Evolutionary conservation across 192 early-diverging fungal genomes (phyloP).

Genomic region (Coemansia sp.): DNA sequence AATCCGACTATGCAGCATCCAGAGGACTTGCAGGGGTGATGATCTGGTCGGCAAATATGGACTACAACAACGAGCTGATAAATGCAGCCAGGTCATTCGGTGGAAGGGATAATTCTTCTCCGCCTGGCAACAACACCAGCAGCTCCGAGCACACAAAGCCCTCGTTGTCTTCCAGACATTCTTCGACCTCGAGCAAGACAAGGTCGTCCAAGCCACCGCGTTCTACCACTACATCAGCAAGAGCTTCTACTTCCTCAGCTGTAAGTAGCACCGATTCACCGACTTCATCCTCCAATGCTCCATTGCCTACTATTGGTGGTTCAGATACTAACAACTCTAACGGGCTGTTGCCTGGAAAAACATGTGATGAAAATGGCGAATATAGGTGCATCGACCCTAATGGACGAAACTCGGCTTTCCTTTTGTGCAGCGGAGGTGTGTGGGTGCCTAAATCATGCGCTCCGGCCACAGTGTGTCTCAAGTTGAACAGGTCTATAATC

Average conservation of each 20-base stretch:
- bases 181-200: slow-evolving; percentile 1
- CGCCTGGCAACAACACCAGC: not conserved
- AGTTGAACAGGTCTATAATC: slow-evolving; percentile 11
- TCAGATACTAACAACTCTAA: not conserved
- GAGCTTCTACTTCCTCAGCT: not conserved
- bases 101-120: not conserved
- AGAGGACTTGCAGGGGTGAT: slow-evolving; percentile 63
- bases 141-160: not conserved
- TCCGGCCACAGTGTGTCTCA: slow-evolving; percentile 25
- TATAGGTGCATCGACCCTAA: slow-evolving; percentile 29
- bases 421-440: slow-evolving; percentile 20
- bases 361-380: slow-evolving; percentile 12
- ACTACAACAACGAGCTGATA: slow-evolving; percentile 61
- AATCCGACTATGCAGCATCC: slow-evolving; percentile 61
- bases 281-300: not conserved
- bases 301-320: not conserved
- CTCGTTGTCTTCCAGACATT: not conserved
- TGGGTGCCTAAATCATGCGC: slow-evolving; percentile 22
- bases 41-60: slow-evolving; percentile 57
- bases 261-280: not conserved
- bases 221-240: not conserved
- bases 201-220: not conserved
- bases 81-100: slow-evolving; percentile 30
- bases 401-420: slow-evolving; percentile 24
- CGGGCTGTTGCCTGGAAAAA: slow-evolving; percentile 7